Percentiles rank a stretch among this genome's conserved stretches.
phyloP scores from a whole-genome alignment of 2,329 filamentous ascomycete species.

The Fulvia fulva region DNA sequence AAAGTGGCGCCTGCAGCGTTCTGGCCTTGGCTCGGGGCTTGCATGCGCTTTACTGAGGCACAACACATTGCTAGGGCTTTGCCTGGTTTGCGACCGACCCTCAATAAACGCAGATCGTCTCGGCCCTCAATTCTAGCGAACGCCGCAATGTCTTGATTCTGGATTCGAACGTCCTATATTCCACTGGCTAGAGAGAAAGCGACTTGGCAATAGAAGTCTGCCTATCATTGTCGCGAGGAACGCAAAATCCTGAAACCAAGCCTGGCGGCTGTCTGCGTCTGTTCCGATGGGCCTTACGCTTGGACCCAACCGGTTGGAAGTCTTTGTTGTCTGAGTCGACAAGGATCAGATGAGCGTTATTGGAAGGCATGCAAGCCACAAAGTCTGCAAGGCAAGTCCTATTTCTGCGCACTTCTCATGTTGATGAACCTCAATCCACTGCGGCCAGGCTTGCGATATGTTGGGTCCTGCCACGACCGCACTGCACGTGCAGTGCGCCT shows the following conservation, averaged over 20 bases:
- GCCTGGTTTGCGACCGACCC: neutral
- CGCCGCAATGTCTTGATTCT: neutral
- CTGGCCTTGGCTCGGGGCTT: neutral
- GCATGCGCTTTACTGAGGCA: neutral
- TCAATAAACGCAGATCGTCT: neutral
- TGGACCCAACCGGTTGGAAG: neutral
- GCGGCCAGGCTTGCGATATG: neutral
- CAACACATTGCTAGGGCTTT: neutral
- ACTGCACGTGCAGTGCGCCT: neutral
- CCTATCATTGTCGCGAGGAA: neutral
- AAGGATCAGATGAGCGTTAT: neutral
- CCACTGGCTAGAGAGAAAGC: neutral
- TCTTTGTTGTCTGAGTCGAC: neutral
- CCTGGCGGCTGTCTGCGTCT: neutral
- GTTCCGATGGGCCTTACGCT: neutral
- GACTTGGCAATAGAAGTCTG: neutral
- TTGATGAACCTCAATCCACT: neutral
- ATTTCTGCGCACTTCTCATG: neutral
- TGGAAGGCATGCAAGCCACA: neutral
- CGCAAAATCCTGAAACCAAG: neutral
- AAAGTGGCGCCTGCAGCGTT: neutral
- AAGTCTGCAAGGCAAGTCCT: neutral
- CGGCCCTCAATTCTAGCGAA: neutral
- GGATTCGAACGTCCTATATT: neutral
- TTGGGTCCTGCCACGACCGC: neutral